A percentile compares a stretch with the other conserved stretches of the same genome.
These are phyloP conservation scores for Pseudocercospora eumusae DNA, from an alignment of 2,329 filamentous ascomycete genomes.

Conservation along the genomic window DNA sequence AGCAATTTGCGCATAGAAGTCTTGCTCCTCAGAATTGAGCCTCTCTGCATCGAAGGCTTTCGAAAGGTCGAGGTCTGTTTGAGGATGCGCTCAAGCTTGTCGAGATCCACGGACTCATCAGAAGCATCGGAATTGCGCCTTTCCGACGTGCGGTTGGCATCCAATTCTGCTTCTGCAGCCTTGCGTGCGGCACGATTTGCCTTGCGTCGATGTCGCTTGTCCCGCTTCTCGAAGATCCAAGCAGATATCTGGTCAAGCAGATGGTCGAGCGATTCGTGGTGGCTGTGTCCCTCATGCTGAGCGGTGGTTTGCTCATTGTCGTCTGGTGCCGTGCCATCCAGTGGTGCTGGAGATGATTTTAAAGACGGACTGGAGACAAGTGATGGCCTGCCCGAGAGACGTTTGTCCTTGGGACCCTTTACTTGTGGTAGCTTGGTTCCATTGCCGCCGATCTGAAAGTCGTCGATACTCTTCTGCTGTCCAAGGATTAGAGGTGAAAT, in stretches of 20 bases:
- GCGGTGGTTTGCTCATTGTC: conserved; percentile 19
- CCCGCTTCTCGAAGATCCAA: conserved; percentile 81
- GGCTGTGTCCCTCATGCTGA: conserved; percentile 15
- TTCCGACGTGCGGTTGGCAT: conserved; percentile 5
- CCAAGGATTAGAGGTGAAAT: conserved; percentile 52
- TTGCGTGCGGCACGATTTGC: conserved; percentile 19
- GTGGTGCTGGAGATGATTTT: conserved; percentile 23
- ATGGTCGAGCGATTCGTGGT: conserved; percentile 27
- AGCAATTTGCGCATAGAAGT: conserved; percentile 35
- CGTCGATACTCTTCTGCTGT: conserved; percentile 48
- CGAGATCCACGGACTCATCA: conserved; percentile 58
- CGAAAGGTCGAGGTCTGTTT: conserved; percentile 56
- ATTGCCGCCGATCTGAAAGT: conserved; percentile 43
- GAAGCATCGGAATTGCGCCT: conserved; percentile 28
- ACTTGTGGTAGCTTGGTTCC: conserved; percentile 41
- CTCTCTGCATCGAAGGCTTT: conserved; percentile 27
- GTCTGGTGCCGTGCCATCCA: conserved; percentile 16
- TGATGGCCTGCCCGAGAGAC: conserved; percentile 48
- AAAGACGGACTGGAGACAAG: conserved; percentile 28
- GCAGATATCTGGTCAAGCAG: conserved; percentile 67
- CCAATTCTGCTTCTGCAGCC: conserved; percentile 16
- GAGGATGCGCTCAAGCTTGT: conserved; percentile 77
- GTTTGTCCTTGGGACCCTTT: conserved; percentile 42
- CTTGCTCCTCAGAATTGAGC: conserved; percentile 28
- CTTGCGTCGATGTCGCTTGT: conserved; percentile 60